Base-by-base conservation (phyloP, 2,329 filamentous ascomycete species). In the Epichloe bromicola region DNA sequence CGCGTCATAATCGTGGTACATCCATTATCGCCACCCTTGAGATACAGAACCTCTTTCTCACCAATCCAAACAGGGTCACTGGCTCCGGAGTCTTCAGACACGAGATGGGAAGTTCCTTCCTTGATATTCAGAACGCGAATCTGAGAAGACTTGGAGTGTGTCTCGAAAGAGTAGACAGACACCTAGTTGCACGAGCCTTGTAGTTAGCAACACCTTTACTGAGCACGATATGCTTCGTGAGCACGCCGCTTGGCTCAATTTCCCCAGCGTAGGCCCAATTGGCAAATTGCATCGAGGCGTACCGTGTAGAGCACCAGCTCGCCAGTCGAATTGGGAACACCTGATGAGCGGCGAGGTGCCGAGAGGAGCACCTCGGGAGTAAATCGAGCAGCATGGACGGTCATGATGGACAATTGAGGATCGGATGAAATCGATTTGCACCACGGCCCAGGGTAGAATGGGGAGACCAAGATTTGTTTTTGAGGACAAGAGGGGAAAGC, bases 81-180 rank as follows among this genome's bases (percentile, higher is more conserved):
- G 48, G 82, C 81, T 51, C 75, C 74, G 23, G 74, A 62, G 55
- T 86, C 79, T 49, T 84, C 76, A 45, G 80, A 83, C 11, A 95
- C 71, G 12, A 82, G 66, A 4, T 73, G 78, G 4, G 83, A 83
- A 48, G 83, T 74, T 36, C 84, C 83, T 7, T 77, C 79, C 44
- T 75, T 70, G 53, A 89, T 74, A 58, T 91, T 81, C 40, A 95
- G 70, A 26, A 91, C 66, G 17, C 83, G 79, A 57, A 85, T 82
- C 68, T 89, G 83, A 53, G 72, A 75, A 5, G 75, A 78, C 62
- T 83, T 85, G 45, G 74, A 74, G 63, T 94, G 88, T 0, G 79
- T 75, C 39, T 85, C 74, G 65, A 95, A 95, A 5, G 82, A 90
- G 66, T 95, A 95, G 2, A 83, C 80, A 0, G 85, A 86, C 15